phyloP scores from a whole-genome alignment of 345 rosid genomes.

The Physaria fendleri region DNA sequence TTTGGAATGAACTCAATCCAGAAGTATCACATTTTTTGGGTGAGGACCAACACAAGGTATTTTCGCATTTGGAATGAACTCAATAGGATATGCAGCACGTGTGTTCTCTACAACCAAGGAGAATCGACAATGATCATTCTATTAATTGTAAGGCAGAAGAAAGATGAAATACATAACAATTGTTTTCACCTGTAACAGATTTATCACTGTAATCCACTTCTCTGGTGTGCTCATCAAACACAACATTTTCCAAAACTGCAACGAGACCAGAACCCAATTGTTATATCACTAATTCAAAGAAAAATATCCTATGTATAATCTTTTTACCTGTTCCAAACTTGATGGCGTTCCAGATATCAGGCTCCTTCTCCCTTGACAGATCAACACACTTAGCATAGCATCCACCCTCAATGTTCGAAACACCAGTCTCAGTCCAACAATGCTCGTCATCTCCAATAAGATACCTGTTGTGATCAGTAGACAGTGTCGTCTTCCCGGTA shows the following conservation, averaged over 20 bases:
- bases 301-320: neutral
- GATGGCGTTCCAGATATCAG: slow-evolving; percentile 95
- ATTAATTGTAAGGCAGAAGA: neutral
- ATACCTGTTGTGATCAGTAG: slow-evolving; percentile 88
- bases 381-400: slow-evolving; percentile 98
- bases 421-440: slow-evolving; percentile 88
- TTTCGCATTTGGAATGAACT: slow-evolving; percentile 83
- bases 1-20: slow-evolving; percentile 92
- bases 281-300: neutral
- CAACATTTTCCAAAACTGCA: slow-evolving; percentile 89
- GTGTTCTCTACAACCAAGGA: slow-evolving; percentile 63
- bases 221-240: slow-evolving; percentile 86
- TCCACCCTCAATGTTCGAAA: slow-evolving; percentile 98
- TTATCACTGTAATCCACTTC: slow-evolving; percentile 86
- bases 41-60: slow-evolving; percentile 91
- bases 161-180: neutral
- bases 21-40: slow-evolving; percentile 85
- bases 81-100: slow-evolving; percentile 92
- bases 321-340: slow-evolving; percentile 83
- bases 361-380: slow-evolving; percentile 86
- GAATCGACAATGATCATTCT: neutral
- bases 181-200: slow-evolving; percentile 66
- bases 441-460: slow-evolving; percentile 98
- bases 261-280: neutral
- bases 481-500: slow-evolving; percentile 92